Conservation (phyloP, 176 grass and related monocot species). For the Microstegium vimineum region DNA sequence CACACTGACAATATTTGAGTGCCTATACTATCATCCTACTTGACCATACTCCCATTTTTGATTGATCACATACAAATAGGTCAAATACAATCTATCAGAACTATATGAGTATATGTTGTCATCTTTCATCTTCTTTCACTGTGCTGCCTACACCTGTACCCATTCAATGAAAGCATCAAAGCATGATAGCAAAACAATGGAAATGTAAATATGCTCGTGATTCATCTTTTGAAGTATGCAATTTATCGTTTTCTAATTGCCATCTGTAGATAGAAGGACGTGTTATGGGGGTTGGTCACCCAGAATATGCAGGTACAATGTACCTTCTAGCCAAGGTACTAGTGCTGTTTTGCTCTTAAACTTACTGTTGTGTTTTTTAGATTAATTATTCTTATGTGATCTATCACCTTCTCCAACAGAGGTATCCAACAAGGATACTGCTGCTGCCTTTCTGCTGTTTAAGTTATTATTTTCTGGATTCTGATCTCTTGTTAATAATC, state of each 20-base stretch:
- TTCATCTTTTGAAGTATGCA: background rate
- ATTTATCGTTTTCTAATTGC: conserved; percentile 10
- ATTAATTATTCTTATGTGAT: background rate
- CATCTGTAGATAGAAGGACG: conserved; percentile 71
- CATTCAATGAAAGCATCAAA: background rate
- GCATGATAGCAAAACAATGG: background rate
- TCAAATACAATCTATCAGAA: background rate
- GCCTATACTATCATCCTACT: background rate
- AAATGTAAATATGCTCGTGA: background rate
- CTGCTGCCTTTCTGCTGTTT: background rate
- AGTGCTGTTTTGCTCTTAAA: conserved; percentile 6
- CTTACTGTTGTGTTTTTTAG: conserved; percentile 7
- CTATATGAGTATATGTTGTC: background rate
- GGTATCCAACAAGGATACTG: background rate
- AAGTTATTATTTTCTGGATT: conserved; percentile 3
- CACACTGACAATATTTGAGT: conserved; percentile 12
- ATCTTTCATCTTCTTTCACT: background rate
- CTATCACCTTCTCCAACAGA: background rate
- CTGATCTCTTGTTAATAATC: background rate
- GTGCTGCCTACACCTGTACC: background rate
- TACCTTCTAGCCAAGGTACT: conserved; percentile 86
- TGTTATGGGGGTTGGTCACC: conserved; percentile 62
- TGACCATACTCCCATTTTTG: background rate
- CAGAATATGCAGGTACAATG: conserved; percentile 83
- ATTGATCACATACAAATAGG: background rate